Conservation (phyloP, 148 eudicot genomes). For the Camellia sinensis region DNA sequence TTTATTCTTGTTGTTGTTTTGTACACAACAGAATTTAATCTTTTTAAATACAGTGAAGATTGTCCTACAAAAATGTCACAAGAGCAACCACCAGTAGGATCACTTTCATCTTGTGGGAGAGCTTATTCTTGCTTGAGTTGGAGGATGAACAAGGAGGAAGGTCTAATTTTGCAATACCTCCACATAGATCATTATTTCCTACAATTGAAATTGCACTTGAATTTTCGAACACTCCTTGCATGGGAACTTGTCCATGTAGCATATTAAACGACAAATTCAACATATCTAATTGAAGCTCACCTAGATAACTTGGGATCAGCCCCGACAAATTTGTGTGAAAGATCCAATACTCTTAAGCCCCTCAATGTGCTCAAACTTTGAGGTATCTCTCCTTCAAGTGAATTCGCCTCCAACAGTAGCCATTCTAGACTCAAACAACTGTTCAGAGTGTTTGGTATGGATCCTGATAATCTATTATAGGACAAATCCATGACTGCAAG, state of each 20-base stretch:
- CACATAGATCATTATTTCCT: slow-evolving; percentile 8
- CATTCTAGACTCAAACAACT: not conserved
- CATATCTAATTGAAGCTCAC: not conserved
- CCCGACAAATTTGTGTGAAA: not conserved
- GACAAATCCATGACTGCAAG: slow-evolving; percentile 4
- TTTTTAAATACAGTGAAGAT: too few relatives aligned
- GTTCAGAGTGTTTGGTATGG: not conserved
- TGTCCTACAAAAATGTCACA: too few relatives aligned
- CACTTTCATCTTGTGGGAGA: not conserved
- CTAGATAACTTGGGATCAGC: slow-evolving; percentile 2
- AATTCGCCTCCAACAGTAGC: not conserved
- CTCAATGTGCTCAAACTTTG: not conserved
- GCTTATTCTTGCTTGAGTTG: not conserved
- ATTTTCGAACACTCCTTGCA: not conserved
- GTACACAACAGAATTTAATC: too few relatives aligned
- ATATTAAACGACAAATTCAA: slow-evolving; percentile 4
- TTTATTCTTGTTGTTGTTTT: too few relatives aligned
- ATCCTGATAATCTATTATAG: not conserved
- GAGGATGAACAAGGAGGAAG: slow-evolving; percentile 7
- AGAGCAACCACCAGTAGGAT: not conserved
- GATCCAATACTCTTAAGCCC: slow-evolving; percentile 3
- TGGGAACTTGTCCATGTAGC: slow-evolving; percentile 1
- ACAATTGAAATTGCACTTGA: not conserved
- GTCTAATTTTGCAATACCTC: slow-evolving; percentile 1
- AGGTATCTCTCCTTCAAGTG: slow-evolving; percentile 6